Conservation (phyloP, 441 rosid genomes). For the Populus hybrid region DNA sequence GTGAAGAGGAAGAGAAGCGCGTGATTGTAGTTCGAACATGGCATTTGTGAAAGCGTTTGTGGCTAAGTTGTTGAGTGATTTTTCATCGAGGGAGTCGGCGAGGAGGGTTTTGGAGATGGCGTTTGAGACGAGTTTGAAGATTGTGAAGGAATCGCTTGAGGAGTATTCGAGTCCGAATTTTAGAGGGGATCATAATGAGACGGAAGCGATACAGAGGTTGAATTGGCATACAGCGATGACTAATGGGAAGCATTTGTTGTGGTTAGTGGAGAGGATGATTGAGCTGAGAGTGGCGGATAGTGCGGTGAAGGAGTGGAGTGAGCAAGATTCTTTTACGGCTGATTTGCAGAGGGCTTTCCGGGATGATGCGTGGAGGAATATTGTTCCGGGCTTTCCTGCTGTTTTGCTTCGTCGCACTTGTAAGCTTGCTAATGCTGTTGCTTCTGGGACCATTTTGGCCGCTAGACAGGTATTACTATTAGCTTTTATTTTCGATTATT, state of each 20-base stretch:
- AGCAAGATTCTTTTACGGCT: slow-evolving; percentile 51
- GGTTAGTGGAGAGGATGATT: slow-evolving; percentile 85
- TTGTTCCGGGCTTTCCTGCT: slow-evolving; percentile 63
- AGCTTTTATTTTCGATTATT: background rate
- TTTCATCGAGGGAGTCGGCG: slow-evolving; percentile 47
- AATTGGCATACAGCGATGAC: slow-evolving; percentile 68
- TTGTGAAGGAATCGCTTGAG: slow-evolving; percentile 63
- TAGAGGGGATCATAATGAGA: slow-evolving; percentile 67
- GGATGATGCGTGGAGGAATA: slow-evolving; percentile 67
- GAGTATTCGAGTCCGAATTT: slow-evolving; percentile 71
- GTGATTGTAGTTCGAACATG: slow-evolving; percentile 48
- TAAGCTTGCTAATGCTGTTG: slow-evolving; percentile 64
- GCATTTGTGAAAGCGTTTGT: slow-evolving; percentile 67
- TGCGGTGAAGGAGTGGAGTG: slow-evolving; percentile 72
- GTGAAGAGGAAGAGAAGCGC: slow-evolving; percentile 57
- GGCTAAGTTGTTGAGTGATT: slow-evolving; percentile 57
- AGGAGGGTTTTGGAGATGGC: slow-evolving; percentile 56
- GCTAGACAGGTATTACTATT: slow-evolving; percentile 47
- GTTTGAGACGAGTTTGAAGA: slow-evolving; percentile 49
- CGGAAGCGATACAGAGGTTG: slow-evolving; percentile 70
- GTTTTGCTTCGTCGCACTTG: slow-evolving; percentile 54
- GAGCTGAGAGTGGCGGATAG: slow-evolving; percentile 66
- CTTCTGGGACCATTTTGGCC: slow-evolving; percentile 58
- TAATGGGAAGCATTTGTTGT: slow-evolving; percentile 52
- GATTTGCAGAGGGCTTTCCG: slow-evolving; percentile 63